Evolutionary conservation across 2,329 filamentous ascomycete genomes (phyloP).

Genomic region (Pseudogymnoascus sp.): DNA sequence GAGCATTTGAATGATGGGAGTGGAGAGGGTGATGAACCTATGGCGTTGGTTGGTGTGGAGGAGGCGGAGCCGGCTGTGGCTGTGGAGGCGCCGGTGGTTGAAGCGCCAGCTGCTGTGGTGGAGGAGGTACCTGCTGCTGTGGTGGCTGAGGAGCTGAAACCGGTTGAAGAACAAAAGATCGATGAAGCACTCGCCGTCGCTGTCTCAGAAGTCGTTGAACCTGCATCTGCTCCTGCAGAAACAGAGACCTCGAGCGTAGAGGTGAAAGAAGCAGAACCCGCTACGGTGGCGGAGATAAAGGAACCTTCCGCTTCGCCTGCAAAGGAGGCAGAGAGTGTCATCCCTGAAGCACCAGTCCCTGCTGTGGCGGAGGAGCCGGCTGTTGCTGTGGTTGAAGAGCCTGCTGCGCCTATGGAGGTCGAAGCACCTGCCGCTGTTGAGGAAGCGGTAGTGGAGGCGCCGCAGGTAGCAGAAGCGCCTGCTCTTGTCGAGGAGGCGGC

Average conservation of each 20-base stretch:
- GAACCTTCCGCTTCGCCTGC: background rate
- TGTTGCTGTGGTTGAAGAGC: background rate
- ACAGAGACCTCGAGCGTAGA: background rate
- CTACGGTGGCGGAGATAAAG: background rate
- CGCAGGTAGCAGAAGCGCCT: background rate
- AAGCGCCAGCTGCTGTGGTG: background rate
- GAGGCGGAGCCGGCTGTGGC: background rate
- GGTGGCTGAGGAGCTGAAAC: background rate
- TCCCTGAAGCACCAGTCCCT: background rate
- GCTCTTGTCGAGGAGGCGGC: background rate
- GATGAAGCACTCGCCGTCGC: background rate
- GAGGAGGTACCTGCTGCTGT: background rate
- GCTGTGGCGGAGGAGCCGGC: background rate
- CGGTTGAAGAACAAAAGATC: background rate
- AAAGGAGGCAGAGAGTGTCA: background rate
- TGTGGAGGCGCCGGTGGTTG: background rate
- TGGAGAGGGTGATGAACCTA: background rate
- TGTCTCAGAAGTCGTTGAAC: background rate
- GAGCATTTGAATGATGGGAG: slow-evolving; percentile 28
- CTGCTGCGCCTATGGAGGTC: background rate
- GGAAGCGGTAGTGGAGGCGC: background rate
- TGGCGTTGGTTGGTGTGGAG: background rate
- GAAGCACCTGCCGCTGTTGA: background rate
- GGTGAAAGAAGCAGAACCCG: background rate
- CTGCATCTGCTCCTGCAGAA: background rate